These are phyloP conservation scores for Phaeosphaeria sp. DNA, from an alignment of 2,329 filamentous ascomycete genomes.

Conservation along the genomic window DNA sequence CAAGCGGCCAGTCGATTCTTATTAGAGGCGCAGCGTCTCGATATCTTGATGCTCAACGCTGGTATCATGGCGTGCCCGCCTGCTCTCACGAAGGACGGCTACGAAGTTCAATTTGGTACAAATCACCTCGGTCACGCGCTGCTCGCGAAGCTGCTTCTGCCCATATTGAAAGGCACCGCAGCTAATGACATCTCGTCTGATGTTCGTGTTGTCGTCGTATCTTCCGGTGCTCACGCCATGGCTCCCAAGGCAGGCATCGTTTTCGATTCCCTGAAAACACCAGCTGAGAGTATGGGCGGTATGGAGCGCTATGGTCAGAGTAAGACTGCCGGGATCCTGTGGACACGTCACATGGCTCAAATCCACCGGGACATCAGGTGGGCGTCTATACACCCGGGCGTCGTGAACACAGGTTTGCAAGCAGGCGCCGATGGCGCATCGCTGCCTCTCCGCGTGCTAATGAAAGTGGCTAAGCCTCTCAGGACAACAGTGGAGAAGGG, in stretches of 20 bases:
- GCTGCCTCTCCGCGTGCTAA: neutral
- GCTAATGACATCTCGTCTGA: neutral
- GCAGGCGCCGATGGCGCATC: neutral
- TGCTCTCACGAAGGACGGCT: conserved; percentile 50
- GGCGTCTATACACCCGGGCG: conserved; percentile 54
- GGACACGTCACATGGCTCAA: conserved; percentile 38
- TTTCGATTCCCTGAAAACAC: neutral
- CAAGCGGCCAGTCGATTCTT: neutral
- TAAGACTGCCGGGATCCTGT: neutral
- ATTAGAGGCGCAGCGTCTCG: neutral
- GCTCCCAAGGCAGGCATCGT: neutral
- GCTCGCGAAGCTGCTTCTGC: too few species aligned
- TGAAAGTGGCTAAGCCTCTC: neutral
- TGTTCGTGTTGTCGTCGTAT: neutral
- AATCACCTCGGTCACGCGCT: conserved; percentile 58
- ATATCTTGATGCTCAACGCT: conserved; percentile 53
- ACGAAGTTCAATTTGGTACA: conserved; percentile 55
- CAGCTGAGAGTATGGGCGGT: neutral
- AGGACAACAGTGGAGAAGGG: conserved; percentile 22
- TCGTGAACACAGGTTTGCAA: conserved; percentile 45
- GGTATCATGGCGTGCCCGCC: conserved; percentile 40
- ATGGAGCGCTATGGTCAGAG: neutral
- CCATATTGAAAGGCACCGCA: conserved; percentile 47
- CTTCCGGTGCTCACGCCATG: neutral
- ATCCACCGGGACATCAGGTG: conserved; percentile 51